Base-by-base conservation (phyloP, 208 protist species). In the Leishmania major region DNA sequence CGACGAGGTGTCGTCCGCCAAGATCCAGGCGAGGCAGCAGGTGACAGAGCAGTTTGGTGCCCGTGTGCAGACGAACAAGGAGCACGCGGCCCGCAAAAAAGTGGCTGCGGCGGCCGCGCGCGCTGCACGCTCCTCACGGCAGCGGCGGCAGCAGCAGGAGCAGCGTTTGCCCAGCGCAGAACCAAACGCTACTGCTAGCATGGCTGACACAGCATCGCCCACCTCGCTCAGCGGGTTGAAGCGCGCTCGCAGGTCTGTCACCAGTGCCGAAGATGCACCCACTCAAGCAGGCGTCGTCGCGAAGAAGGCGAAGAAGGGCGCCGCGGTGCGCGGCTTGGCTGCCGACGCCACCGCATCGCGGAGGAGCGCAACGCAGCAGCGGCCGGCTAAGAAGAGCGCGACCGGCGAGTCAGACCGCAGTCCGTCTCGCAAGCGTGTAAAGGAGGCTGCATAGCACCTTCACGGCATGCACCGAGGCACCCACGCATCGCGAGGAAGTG, bases 1-100 rank as follows among this genome's bases (percentile, higher is more conserved):
- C 15, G 94, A 97, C 67, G 94, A 97, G 59, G 94, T 97, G 3
- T 94, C 90, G 1, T 84, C 88, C 31, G 94, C 94, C 40, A 97
- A 97, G 84, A 79, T 97, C 0, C 89, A 95, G 79, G 94, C 94
- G 40, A 92, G 93, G 82, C 91, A 94, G 73, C 91, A 95, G 80
- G 89, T 96, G 55, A 85, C 80, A n/a, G 92, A 95, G 75, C 90
- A 95, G 87, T 95, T 96, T 84, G 87, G 86, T n/a, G 78, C 83
- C 7, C 88, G 91, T 25, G 91, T 89, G 51, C 66, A 80, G 55
- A 95, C 88, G 17, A 85, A 93, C 70, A 97, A 97, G 79, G 77
- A 72, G 25, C 88, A 95, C 72, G 92, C 92, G 0, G 85, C 85
- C 8, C 60, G 77, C 19, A 92, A 92, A 84, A 37, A 67, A 15